A percentile compares a stretch with the other conserved stretches of the same genome.
Conservation (phyloP, 1,139 yeast genomes). For the Geotrichum citri-aurantii region DNA sequence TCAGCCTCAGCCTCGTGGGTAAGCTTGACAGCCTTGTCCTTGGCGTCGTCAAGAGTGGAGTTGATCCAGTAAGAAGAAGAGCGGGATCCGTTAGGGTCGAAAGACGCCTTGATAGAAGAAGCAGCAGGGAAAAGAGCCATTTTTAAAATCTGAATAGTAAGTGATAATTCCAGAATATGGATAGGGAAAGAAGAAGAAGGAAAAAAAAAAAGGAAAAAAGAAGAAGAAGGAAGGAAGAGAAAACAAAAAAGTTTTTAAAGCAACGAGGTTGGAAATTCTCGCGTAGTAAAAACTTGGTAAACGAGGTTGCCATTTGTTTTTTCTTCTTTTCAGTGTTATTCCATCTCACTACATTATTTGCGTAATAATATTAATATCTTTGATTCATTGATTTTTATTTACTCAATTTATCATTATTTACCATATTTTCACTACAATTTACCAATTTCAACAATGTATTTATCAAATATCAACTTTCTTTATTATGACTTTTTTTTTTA, state of each 20-base stretch:
- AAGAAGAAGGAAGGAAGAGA: slow-evolving; percentile 4
- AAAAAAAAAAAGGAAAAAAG: slow-evolving; percentile 15
- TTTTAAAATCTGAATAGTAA: slow-evolving; percentile 13
- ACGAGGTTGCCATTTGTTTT: slow-evolving; percentile 6
- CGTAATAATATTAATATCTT: no score
- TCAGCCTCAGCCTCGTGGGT: slow-evolving; percentile 31
- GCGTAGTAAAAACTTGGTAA: neutral
- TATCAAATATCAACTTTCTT: no score
- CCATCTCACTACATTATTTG: no score
- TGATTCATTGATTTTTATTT: no score
- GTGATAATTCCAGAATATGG: slow-evolving; percentile 4
- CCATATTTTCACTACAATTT: no score
- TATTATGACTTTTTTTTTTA: no score
- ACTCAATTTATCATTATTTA: no score
- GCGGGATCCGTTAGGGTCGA: slow-evolving; percentile 35
- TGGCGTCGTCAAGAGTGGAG: slow-evolving; percentile 32
- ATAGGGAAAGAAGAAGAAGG: slow-evolving; percentile 15
- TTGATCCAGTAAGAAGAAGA: slow-evolving; percentile 32
- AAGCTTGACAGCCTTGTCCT: slow-evolving; percentile 30
- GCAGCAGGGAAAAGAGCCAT: slow-evolving; percentile 40
- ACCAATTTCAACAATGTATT: no score
- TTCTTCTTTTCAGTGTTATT: neutral
- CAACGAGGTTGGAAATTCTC: neutral
- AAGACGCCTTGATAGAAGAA: slow-evolving; percentile 36
- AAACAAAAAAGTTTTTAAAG: slow-evolving; percentile 3